Base-by-base conservation (phyloP, 352 stramenopile genomes). In the Thalassiosira livingstoniorum region DNA sequence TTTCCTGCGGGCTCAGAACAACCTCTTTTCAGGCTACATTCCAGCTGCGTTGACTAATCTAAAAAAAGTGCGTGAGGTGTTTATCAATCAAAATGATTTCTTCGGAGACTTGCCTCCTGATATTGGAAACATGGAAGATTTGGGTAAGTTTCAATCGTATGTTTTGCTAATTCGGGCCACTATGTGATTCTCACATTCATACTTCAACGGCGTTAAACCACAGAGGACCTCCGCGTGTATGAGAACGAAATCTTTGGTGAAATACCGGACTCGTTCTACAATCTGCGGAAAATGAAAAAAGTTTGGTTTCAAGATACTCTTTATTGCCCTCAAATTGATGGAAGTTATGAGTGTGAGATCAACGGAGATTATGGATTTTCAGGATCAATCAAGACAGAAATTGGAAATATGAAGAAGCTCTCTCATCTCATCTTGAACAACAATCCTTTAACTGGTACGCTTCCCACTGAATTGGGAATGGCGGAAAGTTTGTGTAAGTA, bases 401-500 rank as follows among this genome's bases (percentile, higher is more conserved):
- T 88, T 68, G 67, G 45, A 13, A 80, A 80, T 60, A 54, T 47
- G 71, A 78, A 76, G 72, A 77, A 78, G n/a, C 60, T 67, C 18
- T 43, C 61, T 4, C 21, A 64, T 25, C 18, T 75, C 0, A 23
- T 80, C 18, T 2, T 78, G 29, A 29, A 86, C 0, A 78, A 71
- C 42, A 64, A 83, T 32, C 84, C 84, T 39, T 27, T 65, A 15
- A 45, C 75, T n/a, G 85, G 85, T 27, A 66, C 47, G 3, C 69
- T 90, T 42, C 81, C 85, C 10, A 68, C 42, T 25, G 73, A 83
- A 66, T 55, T 87, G 21, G 68, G 37, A 11, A 11, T 66, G 3
- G 62, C 78, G 61, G 62, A 53, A 32, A 29, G 72, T 21, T 69
- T 90, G 77, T 63, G 75, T 83, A 69, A 82, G 73, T 80, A 25